These are phyloP conservation scores for Radiomyces spectabilis DNA, from an alignment of 192 early-diverging fungal species.

Conservation along the genomic window DNA sequence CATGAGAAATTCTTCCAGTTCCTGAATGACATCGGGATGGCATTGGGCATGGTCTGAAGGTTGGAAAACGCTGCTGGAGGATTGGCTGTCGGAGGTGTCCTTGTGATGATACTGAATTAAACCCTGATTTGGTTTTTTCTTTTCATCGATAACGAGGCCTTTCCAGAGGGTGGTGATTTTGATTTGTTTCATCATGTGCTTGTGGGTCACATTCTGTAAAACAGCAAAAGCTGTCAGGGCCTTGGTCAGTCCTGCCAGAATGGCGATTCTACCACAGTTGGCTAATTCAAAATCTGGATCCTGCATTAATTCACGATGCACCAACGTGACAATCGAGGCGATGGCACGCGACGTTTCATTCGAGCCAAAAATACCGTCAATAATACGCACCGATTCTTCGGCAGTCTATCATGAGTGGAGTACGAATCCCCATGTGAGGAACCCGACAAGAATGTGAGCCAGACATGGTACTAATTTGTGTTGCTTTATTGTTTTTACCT, in stretches of 20 bases:
- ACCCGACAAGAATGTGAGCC: background rate
- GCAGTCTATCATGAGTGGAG: conserved; percentile 46
- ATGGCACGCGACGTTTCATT: conserved; percentile 89
- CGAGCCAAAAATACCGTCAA: conserved; percentile 92
- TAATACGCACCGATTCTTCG: conserved; percentile 82
- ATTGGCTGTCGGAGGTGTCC: too few relatives aligned
- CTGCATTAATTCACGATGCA: conserved; percentile 65
- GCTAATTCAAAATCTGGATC: conserved; percentile 57
- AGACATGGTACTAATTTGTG: background rate
- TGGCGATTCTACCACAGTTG: conserved; percentile 57
- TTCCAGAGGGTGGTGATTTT: conserved; percentile 48
- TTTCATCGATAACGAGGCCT: conserved; percentile 49
- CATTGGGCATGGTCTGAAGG: conserved; percentile 8
- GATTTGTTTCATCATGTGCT: conserved; percentile 39
- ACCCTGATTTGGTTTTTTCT: conserved; percentile 22
- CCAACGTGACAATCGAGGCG: conserved; percentile 71
- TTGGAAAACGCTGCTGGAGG: background rate
- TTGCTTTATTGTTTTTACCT: conserved; percentile 3
- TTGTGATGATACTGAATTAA: conserved; percentile 9
- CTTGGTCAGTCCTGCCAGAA: conserved; percentile 68
- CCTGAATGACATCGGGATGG: conserved; percentile 19
- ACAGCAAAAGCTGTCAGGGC: conserved; percentile 81
- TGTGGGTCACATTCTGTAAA: conserved; percentile 74
- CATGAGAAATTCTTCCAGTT: conserved; percentile 27
- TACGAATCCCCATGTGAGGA: too few relatives aligned